Conservation (phyloP, 192 early-diverging fungal species). For the Glomus cerebriforme region DNA sequence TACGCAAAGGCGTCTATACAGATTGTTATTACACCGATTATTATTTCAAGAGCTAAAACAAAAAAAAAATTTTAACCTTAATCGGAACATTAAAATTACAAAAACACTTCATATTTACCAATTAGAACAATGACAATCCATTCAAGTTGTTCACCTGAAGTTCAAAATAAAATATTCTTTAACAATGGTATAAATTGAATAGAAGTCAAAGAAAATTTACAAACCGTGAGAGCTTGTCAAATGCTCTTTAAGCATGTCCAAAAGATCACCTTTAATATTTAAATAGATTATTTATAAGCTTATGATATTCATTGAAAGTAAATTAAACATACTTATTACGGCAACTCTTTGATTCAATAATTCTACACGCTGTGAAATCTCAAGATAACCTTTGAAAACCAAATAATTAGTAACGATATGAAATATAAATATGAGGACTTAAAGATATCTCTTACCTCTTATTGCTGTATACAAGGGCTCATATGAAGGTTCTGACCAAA, state of each 20-base stretch:
- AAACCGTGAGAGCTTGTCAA: constrained; percentile 81
- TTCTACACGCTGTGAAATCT: constrained; percentile 85
- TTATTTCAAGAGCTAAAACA: constrained; percentile 61
- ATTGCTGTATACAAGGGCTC: constrained; percentile 81
- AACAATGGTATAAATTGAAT: not conserved
- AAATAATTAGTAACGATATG: not conserved
- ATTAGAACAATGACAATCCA: constrained; percentile 97
- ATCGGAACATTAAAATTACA: not conserved
- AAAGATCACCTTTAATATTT: constrained; percentile 56
- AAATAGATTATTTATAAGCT: not conserved
- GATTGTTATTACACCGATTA: constrained; percentile 76
- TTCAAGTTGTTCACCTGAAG: constrained; percentile 79
- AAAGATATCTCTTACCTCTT: constrained; percentile 45
- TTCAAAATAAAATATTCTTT: not conserved
- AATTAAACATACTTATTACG: constrained; percentile 65
- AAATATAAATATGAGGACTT: not conserved
- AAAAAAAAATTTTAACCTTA: constrained; percentile 16
- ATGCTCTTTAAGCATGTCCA: constrained; percentile 96
- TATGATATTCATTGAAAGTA: not conserved
- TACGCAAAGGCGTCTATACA: constrained; percentile 64
- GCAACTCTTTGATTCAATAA: constrained; percentile 90
- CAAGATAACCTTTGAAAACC: constrained; percentile 61
- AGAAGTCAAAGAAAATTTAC: not conserved
- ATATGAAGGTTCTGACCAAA: constrained; percentile 85
- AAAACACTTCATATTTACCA: constrained; percentile 36